Base-by-base conservation (phyloP, 495 filamentous ascomycete species). In the Cryomyces minteri region DNA sequence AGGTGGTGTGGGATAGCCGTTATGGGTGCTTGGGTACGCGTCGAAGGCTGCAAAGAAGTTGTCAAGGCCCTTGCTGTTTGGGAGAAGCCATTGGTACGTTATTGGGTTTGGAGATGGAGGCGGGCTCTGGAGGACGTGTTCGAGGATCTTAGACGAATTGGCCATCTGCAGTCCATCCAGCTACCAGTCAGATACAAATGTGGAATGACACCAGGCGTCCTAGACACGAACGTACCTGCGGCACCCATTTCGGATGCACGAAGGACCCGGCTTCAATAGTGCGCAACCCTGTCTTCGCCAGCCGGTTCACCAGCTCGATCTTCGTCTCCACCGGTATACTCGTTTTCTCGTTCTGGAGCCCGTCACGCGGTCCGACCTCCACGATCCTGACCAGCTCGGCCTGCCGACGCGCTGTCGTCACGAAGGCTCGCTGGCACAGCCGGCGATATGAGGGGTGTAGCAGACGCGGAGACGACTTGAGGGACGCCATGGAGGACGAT, bases 201-300 rank as follows among this genome's bases (percentile, higher is more conserved):
- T 25, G 18, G 39, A 33, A 32, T 32, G 32, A 34, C n/a, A 30
- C 31, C 28, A 18, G 43, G 32, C 31, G 36, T 18, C 18, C 18
- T 25, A 25, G 18, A 25, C 2, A 25, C 2, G 18, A 25, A 39
- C 63, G 49, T 59, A 90, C 86, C 73, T 94, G 92, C 30, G 90
- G 90, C 18, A 95, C 87, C 90, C 90, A 96, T 82, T 94, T 95
- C 6, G 87, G 88, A 43, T 82, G 73, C 6, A 96, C 88, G 60
- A 98, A 98, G 4, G 85, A 87, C 2, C 90, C 90, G 25, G 90
- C 90, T 61, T 98, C 90, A 50, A 98, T 94, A 39, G 80, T 82
- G 4, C 70, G 72, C 18, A 98, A 66, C 0, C 90, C 90, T 0
- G 88, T 90, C 53, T 73, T 74, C n/a, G 87, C 82, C 38, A 98